Conservation (phyloP, 257 asterid species). For the Capsicum pubescens region DNA sequence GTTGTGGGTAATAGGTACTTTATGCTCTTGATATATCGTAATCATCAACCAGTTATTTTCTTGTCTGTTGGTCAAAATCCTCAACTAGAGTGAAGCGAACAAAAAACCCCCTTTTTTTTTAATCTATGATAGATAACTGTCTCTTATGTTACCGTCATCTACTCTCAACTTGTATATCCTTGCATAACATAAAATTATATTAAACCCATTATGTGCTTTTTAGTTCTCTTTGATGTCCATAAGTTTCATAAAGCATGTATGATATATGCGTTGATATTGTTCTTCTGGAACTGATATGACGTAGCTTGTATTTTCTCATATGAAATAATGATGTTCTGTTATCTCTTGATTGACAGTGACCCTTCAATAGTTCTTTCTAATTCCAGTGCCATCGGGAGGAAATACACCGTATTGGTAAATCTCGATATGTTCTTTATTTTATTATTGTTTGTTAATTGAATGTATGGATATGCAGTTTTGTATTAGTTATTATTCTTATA, state of each 20-base stretch:
- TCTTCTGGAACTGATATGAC: not conserved
- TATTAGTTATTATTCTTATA: conserved; percentile 5
- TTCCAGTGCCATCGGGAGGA: conserved; percentile 56
- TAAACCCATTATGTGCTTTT: not conserved
- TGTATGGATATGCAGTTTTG: not conserved
- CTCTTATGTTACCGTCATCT: not conserved
- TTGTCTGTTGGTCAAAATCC: not conserved
- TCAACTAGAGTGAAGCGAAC: not conserved
- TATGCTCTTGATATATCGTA: not conserved
- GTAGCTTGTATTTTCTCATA: not conserved
- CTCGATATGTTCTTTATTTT: conserved; percentile 18
- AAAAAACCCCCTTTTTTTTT: not conserved
- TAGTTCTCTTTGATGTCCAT: not conserved
- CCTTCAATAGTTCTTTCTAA: conserved; percentile 43
- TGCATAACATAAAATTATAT: not conserved
- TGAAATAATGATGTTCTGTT: not conserved
- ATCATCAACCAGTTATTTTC: not conserved
- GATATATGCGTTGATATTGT: not conserved
- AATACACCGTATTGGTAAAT: conserved; percentile 72
- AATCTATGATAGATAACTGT: not conserved
- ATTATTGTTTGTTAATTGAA: not conserved
- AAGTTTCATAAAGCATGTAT: not conserved
- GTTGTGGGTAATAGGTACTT: not conserved
- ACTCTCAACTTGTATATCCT: not conserved
- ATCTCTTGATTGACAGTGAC: conserved; percentile 49